Conservation (phyloP, 2,329 filamentous ascomycete genomes). For the Microcera coccophila region DNA sequence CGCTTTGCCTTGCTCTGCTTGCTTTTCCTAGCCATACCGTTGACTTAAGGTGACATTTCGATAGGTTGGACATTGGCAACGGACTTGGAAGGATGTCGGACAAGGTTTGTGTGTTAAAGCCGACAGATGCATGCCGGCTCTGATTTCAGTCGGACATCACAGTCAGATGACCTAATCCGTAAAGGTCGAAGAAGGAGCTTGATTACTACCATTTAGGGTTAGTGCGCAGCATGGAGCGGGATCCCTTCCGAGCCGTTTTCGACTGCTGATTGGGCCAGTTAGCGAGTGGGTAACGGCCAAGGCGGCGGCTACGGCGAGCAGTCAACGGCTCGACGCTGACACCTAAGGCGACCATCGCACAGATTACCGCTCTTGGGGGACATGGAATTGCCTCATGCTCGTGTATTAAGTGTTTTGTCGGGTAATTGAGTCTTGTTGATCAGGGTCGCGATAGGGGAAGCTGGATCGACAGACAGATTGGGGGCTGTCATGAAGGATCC, state of each 20-base stretch:
- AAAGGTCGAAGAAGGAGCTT: background rate
- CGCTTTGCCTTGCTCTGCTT: background rate
- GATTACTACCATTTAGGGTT: background rate
- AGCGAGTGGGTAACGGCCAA: background rate
- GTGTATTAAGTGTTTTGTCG: too few species aligned
- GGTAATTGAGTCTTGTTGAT: too few species aligned
- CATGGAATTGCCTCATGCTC: too few species aligned
- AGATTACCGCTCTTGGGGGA: slow-evolving; percentile 25
- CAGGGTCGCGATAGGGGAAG: too few species aligned
- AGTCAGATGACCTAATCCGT: background rate
- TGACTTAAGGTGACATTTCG: slow-evolving; percentile 1
- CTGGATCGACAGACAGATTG: too few species aligned
- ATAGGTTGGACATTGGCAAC: background rate
- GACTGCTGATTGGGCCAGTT: background rate
- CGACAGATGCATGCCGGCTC: background rate
- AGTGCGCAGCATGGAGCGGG: background rate
- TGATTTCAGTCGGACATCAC: background rate
- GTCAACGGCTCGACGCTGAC: slow-evolving; percentile 1
- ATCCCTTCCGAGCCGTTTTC: background rate
- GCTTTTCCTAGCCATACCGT: slow-evolving; percentile 2
- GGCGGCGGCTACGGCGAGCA: slow-evolving; percentile 16
- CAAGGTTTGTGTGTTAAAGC: background rate
- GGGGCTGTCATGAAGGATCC: too few species aligned
- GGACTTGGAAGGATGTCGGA: background rate
- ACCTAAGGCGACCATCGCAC: slow-evolving; percentile 16